Evolutionary conservation across 257 asterid genomes (phyloP), one percentile per base, ranked within the genome.

Genomic region (Nyctanthes arbortristis): DNA sequence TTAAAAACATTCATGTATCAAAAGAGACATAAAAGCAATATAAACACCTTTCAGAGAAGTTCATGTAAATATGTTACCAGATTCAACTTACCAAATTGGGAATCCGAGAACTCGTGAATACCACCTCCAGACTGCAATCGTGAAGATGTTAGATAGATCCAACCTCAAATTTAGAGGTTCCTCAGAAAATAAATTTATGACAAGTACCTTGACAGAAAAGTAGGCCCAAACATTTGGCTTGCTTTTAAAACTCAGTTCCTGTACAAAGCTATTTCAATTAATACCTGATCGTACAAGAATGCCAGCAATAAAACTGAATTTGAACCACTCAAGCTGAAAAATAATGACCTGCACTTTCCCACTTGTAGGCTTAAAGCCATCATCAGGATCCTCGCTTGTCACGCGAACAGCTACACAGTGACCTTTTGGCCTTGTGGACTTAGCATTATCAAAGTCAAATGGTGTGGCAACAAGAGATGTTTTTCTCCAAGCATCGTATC

Each of bases 151-250:
- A 82, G 43, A 73, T 68, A 72, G 75, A 72, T 54, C 63, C 33
- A 57, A 70, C 27, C 58, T 68, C 18, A 13, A 63, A 56, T 27
- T 61, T 43, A 18, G 45, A 55, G 49, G 39, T 35, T 40, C n/a
- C n/a, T n/a, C 39, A 55, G 22, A 57, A 45, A 67, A 72, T 9
- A 77, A 43, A 63, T 62, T 45, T 31, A 28, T 45, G 59, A 40
- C 27, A 16, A 27, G 67, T 87, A 94, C 99, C 99, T 94, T 94
- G 79, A 94, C 99, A 72, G 97, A 91, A 73, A 94, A 94, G 84
- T 94, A 94, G 4, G 99, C 99, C 99, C 99, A 94, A 74, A 91
- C 99, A 85, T 94, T 91, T 59, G 99, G 99, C 92, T 94, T 94
- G 88, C 99, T 91, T 84, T 94, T 94, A 81, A 94, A 94, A 86